phyloP scores from a whole-genome alignment of 2,329 filamentous ascomycete species.

The Aspergillus sp. region DNA sequence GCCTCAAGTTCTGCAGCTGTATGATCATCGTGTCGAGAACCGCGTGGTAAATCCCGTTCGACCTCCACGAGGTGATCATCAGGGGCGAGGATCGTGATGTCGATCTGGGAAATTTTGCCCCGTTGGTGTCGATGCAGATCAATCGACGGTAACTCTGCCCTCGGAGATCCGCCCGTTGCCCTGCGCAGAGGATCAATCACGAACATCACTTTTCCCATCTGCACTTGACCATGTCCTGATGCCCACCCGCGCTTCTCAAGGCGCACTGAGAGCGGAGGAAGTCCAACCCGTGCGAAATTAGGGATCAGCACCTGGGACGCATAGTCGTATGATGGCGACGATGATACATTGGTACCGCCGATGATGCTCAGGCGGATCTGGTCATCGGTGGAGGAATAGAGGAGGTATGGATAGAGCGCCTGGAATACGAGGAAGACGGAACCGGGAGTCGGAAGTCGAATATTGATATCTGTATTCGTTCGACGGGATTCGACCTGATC shows the following conservation, averaged over 20 bases:
- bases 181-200: conserved; percentile 39
- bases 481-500: neutral
- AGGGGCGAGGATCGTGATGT: conserved; percentile 46
- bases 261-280: conserved; percentile 50
- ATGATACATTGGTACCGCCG: conserved; percentile 63
- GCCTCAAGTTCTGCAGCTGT: neutral
- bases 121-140: conserved; percentile 34
- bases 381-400: conserved; percentile 43
- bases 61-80: conserved; percentile 24
- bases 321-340: conserved; percentile 62
- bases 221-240: conserved; percentile 37
- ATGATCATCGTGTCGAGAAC: neutral
- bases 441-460: conserved; percentile 55
- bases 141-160: conserved; percentile 37
- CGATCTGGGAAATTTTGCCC: conserved; percentile 39
- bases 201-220: conserved; percentile 54
- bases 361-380: conserved; percentile 51
- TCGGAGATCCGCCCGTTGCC: neutral
- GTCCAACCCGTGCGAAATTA: conserved; percentile 55
- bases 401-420: conserved; percentile 62
- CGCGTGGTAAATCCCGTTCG: neutral
- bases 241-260: conserved; percentile 60
- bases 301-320: conserved; percentile 60
- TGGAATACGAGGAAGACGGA: conserved; percentile 62
- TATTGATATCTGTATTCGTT: conserved; percentile 41